Evolutionary conservation across 73 alveolate genomes (phyloP).

Genomic region (Symbiodinium pilosum): DNA sequence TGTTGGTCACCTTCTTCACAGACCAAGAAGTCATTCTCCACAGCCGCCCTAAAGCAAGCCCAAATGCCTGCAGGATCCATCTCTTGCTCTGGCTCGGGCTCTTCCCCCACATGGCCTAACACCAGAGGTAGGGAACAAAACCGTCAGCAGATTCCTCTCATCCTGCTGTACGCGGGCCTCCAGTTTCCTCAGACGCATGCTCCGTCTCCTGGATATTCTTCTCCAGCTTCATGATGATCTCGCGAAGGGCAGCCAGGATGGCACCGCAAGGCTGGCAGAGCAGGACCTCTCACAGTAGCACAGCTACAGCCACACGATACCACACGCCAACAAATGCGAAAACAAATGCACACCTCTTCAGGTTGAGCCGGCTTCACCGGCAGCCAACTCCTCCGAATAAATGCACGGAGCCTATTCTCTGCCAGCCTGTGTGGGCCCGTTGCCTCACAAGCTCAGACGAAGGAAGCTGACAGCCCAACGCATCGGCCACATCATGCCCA

Average conservation of each 20-base stretch:
- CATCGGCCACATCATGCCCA: background rate
- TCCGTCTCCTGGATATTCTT: background rate
- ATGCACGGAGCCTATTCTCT: too few species aligned
- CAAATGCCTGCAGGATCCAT: background rate
- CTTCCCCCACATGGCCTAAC: background rate
- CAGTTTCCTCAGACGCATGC: too few species aligned
- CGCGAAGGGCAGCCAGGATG: background rate
- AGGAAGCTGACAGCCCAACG: background rate
- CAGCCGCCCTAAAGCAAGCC: too few species aligned
- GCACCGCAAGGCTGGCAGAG: background rate
- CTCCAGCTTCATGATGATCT: background rate
- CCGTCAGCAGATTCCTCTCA: too few species aligned
- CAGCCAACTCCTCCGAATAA: background rate
- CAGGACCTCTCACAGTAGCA: background rate
- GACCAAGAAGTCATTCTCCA: too few species aligned
- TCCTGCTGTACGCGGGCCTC: background rate
- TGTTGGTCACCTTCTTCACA: background rate
- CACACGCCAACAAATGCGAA: too few species aligned
- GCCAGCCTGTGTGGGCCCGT: too few species aligned
- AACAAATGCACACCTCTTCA: background rate
- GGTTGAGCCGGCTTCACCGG: constrained; percentile 8
- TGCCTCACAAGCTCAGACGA: background rate
- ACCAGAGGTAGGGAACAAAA: too few species aligned
- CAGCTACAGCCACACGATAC: background rate
- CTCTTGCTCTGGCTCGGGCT: constrained; percentile 16